These are phyloP conservation scores for Trichoderma erinaceum DNA, from an alignment of 495 filamentous ascomycete genomes.

Conservation along the genomic window DNA sequence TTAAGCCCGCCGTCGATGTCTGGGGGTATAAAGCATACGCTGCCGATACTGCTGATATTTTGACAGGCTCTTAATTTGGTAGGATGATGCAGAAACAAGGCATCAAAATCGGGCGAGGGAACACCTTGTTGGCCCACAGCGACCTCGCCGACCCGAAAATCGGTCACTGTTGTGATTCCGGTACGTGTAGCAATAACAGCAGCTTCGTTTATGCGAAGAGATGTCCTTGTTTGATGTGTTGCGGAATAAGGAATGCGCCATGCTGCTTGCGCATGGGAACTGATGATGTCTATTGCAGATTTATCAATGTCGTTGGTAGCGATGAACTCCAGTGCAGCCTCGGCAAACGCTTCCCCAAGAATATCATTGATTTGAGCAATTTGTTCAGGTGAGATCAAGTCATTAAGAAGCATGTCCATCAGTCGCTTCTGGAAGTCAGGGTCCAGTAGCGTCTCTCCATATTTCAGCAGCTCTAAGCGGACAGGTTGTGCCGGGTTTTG, in stretches of 20 bases:
- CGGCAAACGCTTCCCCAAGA: conserved; percentile 46
- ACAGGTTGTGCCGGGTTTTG: not conserved
- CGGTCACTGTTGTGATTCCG: conserved; percentile 39
- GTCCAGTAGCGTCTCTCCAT: conserved; percentile 41
- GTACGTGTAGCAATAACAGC: conserved; percentile 35
- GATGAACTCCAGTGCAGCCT: conserved; percentile 42
- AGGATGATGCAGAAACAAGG: conserved; percentile 48
- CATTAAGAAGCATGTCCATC: conserved; percentile 48
- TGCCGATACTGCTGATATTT: conserved; percentile 55
- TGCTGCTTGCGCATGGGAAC: conserved; percentile 54
- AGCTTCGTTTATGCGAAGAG: conserved; percentile 43
- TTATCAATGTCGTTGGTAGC: conserved; percentile 39
- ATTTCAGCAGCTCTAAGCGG: conserved; percentile 16
- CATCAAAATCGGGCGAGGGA: conserved; percentile 45
- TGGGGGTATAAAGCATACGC: conserved; percentile 54
- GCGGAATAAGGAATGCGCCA: conserved; percentile 51
- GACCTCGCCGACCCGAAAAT: conserved; percentile 41
- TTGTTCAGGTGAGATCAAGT: conserved; percentile 45
- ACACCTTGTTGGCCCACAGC: conserved; percentile 41
- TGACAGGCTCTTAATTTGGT: conserved; percentile 51
- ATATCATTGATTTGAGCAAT: conserved; percentile 47
- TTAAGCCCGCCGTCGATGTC: conserved; percentile 41
- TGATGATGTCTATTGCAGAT: conserved; percentile 45
- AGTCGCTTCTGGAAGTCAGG: conserved; percentile 48
- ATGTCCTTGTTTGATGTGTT: conserved; percentile 40